Evolutionary conservation across 202 grass and related monocot genomes (phyloP).

Genomic region (Panicum virgatum): DNA sequence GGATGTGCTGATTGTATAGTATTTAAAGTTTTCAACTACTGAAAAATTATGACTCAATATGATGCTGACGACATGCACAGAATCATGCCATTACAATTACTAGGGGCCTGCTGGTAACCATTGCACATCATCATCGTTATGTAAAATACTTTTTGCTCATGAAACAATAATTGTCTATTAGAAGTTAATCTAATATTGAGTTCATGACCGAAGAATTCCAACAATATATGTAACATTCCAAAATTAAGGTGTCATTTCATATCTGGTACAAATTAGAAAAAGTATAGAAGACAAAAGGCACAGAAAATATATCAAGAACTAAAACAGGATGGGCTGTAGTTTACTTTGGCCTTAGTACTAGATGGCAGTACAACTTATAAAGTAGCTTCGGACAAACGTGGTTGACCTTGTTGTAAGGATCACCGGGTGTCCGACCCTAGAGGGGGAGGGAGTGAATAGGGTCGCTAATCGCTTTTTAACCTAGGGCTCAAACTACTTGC

Average conservation of each 20-base stretch:
- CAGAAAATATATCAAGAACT: slow-evolving; percentile 14
- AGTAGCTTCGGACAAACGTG: slow-evolving; percentile 45
- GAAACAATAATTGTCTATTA: not conserved
- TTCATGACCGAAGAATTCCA: slow-evolving; percentile 6
- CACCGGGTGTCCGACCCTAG: no score
- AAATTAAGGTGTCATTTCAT: slow-evolving; percentile 12
- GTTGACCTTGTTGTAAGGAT: no score
- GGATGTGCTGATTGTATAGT: slow-evolving; percentile 1
- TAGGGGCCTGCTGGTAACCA: not conserved
- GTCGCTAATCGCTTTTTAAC: no score
- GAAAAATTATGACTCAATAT: not conserved
- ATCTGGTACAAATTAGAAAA: not conserved
- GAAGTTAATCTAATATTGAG: slow-evolving; percentile 4
- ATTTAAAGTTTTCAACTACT: slow-evolving; percentile 3
- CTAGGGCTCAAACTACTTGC: no score
- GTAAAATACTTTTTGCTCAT: not conserved
- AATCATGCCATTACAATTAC: not conserved
- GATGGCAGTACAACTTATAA: slow-evolving; percentile 39
- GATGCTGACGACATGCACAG: slow-evolving; percentile 20
- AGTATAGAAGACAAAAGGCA: not conserved
- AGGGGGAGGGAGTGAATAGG: no score
- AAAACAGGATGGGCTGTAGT: slow-evolving; percentile 1
- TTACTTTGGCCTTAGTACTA: slow-evolving; percentile 34
- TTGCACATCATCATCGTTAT: not conserved
- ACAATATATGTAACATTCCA: slow-evolving; percentile 3